Conservation (phyloP, 805 yeast genomes). For the Wickerhamomyces alni region DNA sequence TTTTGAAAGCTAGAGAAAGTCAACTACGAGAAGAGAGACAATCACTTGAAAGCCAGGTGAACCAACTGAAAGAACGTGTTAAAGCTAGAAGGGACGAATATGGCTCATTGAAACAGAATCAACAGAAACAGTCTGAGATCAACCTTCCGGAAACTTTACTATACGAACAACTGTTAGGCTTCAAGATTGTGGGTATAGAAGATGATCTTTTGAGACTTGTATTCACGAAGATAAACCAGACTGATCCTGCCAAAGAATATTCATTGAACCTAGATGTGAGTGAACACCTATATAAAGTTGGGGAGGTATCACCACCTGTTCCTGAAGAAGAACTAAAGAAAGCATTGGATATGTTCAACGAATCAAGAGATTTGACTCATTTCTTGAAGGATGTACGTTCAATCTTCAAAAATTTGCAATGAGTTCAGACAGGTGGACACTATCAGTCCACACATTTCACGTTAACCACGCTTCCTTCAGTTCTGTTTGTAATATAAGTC, state of each 20-base stretch:
- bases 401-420: conserved; percentile 11
- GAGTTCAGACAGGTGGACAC: too few species aligned
- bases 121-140: conserved; percentile 37
- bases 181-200: conserved; percentile 44
- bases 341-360: conserved; percentile 11
- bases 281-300: conserved; percentile 32
- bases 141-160: conserved; percentile 47
- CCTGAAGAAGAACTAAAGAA: conserved; percentile 16
- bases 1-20: conserved; percentile 29
- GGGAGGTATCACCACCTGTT: conserved; percentile 33
- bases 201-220: conserved; percentile 41
- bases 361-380: conserved; percentile 14
- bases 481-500: too few species aligned
- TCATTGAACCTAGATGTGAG: conserved; percentile 41
- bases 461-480: too few species aligned
- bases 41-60: conserved; percentile 25
- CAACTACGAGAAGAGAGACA: conserved; percentile 26
- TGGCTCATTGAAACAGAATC: conserved; percentile 26
- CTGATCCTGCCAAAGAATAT: conserved; percentile 35
- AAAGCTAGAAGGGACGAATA: conserved; percentile 27
- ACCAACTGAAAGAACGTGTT: conserved; percentile 28
- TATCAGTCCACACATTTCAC: too few species aligned
- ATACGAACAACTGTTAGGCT: conserved; percentile 50
- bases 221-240: conserved; percentile 42
- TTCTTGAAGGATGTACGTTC: conserved; percentile 18